Base-by-base conservation (phyloP, 129 eudicot species). In the Kitagawia praeruptora region DNA sequence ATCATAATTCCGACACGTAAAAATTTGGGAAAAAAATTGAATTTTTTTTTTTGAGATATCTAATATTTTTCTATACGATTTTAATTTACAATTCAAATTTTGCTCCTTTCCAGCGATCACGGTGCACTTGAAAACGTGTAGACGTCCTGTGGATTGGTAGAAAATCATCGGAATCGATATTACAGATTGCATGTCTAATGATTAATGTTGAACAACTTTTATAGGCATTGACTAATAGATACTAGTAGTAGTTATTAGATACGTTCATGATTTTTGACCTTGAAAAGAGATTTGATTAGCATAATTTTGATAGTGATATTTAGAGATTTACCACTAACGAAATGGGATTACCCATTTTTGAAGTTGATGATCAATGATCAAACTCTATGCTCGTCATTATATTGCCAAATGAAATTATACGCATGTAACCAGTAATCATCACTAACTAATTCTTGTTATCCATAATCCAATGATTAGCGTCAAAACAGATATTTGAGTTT, bases 251-350 rank as follows among this genome's bases (percentile, higher is more conserved):
- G 34, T 31, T 8, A 34, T 37, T 61, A 61, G 69, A 74, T 45
- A 45, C 49, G 77, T n/a, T 74, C 12, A 74, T 74, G 40, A 74
- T 45, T 21, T 45, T 74, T 74, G 39, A 74, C 58, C 58, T 56
- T 8, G 4, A 18, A 44, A 45, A 45, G 56, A n/a, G 21, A 44
- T 44, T 73, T 25, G 40, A 75, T 75, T 49, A 28, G 28, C 79
- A 49, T 75, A 6, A 49, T 49, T 46, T 51, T 54, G 80, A 77
- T 39, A 37, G 38, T 39, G 80, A 77, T 63, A 15, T 42, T 14
- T 6, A 3, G 77, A 74, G 83, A 80, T 74, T 80, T 74, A 80
- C 79, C 83, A 80, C 81, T 79, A 73, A 70, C 0, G 2, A 70
- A 19, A 70, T 16, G 41, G 39, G 70, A 79, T 74, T 46, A 27